Base-by-base conservation (phyloP, 257 asterid genomes). In the Datura wrightii region DNA sequence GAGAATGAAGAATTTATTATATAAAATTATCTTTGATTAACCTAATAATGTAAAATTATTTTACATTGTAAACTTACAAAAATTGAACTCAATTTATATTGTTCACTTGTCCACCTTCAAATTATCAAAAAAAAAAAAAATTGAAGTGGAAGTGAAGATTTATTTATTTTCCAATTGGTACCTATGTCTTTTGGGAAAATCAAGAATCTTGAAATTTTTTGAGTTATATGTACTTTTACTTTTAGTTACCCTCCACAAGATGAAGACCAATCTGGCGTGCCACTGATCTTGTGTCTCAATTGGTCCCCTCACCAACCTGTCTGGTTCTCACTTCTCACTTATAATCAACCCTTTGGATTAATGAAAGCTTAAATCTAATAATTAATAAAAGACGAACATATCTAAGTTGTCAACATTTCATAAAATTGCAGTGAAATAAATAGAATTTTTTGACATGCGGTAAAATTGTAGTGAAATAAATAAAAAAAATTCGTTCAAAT, bases 141-240 rank as follows among this genome's bases (percentile, higher is more conserved):
- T 24, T 24, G 31, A 24, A 39, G 42, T 39, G 4, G 63, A 69
- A 70, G 19, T 36, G 66, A 36, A 14, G n/a, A 70, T 55, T 60
- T 56, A 3, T 41, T 24, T 48, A 11, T 19, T 54, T 79, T 72
- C 5, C 6, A 74, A 24, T 48, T 48, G 37, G 58, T 72, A 44
- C 36, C 54, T 19, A 62, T 76, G 13, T 82, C 2, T 67, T 16
- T 69, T 39, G 78, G 52, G 84, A 83, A 72, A 24, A 16, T 16
- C 56, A 81, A 86, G 85, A 84, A 83, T 83, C 39, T 15, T 58
- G 79, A 67, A 81, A 58, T 67, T 55, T 56, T 79, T 42, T 37
- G 79, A 83, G 18, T 83, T 67, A 79, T 2, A 83, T 44, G 72
- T 50, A 41, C 65, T 41, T 18, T 39, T 10, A 36, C 80, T 44